Evolutionary conservation across 2,329 filamentous ascomycete genomes (phyloP).

Genomic region (Hymenoscyphus infarciens): DNA sequence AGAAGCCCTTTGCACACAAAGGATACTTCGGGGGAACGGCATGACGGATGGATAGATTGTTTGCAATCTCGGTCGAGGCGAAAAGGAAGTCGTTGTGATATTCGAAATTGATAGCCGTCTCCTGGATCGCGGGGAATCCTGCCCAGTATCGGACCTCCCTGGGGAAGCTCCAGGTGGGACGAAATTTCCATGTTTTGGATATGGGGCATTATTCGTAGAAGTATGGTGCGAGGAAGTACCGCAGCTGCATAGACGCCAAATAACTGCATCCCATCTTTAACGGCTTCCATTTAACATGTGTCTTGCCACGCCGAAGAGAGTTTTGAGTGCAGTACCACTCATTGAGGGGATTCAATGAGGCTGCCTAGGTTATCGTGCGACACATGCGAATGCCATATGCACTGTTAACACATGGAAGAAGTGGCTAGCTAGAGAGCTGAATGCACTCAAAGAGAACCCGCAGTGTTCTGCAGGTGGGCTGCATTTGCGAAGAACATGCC

Average conservation of each 20-base stretch:
- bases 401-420: background rate
- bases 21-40: constrained; percentile 11
- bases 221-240: background rate
- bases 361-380: background rate
- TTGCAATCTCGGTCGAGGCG: constrained; percentile 13
- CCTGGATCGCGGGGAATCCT: background rate
- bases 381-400: background rate
- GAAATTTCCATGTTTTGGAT: background rate
- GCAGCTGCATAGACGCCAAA: background rate
- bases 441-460: background rate
- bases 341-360: background rate
- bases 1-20: constrained; percentile 1
- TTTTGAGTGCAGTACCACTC: background rate
- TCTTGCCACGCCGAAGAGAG: background rate
- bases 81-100: background rate
- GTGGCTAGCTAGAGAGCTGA: background rate
- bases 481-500: no score
- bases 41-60: constrained; percentile 14
- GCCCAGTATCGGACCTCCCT: background rate
- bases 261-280: background rate
- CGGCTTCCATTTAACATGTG: background rate
- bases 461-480: background rate
- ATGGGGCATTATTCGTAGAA: background rate
- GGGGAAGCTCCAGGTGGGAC: background rate
- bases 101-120: background rate